A percentile compares a stretch with the other conserved stretches of the same genome.
These are phyloP conservation scores for Helenozyma baotianmanensis DNA, from an alignment of 805 yeast species.

Conservation along the genomic window DNA sequence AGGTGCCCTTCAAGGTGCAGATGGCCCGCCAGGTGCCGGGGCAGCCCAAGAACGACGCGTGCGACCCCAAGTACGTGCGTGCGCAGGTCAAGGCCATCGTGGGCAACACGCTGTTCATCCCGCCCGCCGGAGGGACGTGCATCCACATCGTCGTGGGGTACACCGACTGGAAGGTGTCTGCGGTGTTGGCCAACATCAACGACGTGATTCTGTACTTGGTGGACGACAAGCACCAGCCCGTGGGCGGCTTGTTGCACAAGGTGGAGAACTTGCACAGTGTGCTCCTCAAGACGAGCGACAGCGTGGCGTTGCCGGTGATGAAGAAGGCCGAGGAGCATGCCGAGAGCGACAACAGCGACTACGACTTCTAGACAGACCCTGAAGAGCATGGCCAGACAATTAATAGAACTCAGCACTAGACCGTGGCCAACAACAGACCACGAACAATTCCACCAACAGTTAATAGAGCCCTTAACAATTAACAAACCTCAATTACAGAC, in stretches of 20 bases:
- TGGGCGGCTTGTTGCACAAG: conserved; percentile 53
- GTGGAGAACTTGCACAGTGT: conserved; percentile 44
- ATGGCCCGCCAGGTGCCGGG: conserved; percentile 43
- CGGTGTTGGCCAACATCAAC: conserved; percentile 50
- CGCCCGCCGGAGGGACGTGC: conserved; percentile 60
- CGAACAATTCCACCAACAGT: neutral
- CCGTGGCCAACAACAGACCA: neutral
- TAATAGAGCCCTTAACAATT: neutral
- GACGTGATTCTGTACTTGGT: conserved; percentile 48
- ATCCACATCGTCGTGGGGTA: conserved; percentile 58
- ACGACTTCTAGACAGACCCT: conserved; percentile 1
- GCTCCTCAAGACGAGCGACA: conserved; percentile 61
- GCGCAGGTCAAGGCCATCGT: conserved; percentile 63
- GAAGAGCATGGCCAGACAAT: conserved; percentile 3
- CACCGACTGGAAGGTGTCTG: conserved; percentile 37
- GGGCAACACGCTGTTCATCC: conserved; percentile 53
- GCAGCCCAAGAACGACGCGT: conserved; percentile 44
- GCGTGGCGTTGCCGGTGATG: conserved; percentile 58
- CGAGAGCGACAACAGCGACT: conserved; percentile 22
- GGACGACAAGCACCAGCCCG: conserved; percentile 41
- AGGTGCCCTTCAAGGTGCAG: conserved; percentile 64
- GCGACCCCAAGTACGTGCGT: conserved; percentile 61
- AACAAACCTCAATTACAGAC: too few relatives aligned
- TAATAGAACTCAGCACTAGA: too few relatives aligned
- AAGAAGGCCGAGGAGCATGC: conserved; percentile 11